Evolutionary conservation across 495 filamentous ascomycete species (phyloP), one percentile per base, ranked within the genome.

Genomic region (Talaromyces nanjingensis): DNA sequence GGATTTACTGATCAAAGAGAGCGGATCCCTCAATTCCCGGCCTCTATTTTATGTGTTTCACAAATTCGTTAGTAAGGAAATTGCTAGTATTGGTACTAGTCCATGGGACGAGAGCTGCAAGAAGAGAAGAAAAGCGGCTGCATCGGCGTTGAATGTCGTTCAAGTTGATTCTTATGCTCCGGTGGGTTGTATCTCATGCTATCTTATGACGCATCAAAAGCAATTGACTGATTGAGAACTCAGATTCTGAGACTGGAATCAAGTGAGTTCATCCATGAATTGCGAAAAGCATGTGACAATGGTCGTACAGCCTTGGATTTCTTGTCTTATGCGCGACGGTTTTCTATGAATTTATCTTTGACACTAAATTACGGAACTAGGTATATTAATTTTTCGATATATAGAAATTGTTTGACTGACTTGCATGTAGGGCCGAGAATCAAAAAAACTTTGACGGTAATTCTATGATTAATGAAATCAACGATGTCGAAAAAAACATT

Each of bases 31-130:
- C 3, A 60, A 45, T 24, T 60, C 58, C 4, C 16, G 58, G n/a
- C 58, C 58, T 22, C 58, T 60, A 14, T 60, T 60, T 16, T 60
- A 60, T 60, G 58, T 60, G 12, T 60, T 60, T 25, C 58, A 60
- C n/a, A 60, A 60, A 16, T 60, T 60, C 45, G 58, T 60, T 24
- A 60, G 58, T 25, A 60, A 42, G 20, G 58, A 60, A 16, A 60
- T 60, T 25, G n/a, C 34, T 42, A 60, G 58, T 42, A 60, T 60
- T 6, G 58, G 58, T 1, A 60, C 58, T 7, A 60, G 58, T 25
- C 58, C 58, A 1, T 60, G 58, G 58, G 58, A 60, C 16, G 58
- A 60, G n/a, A 60, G 58, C n/a, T 60, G 58, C 34, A 60, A 60
- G 58, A 60, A 60, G 18, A 60, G 58, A 18, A 12, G 58, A 22